Conservation (phyloP, 75 land plant genomes). For the Pinus albicaulis region DNA sequence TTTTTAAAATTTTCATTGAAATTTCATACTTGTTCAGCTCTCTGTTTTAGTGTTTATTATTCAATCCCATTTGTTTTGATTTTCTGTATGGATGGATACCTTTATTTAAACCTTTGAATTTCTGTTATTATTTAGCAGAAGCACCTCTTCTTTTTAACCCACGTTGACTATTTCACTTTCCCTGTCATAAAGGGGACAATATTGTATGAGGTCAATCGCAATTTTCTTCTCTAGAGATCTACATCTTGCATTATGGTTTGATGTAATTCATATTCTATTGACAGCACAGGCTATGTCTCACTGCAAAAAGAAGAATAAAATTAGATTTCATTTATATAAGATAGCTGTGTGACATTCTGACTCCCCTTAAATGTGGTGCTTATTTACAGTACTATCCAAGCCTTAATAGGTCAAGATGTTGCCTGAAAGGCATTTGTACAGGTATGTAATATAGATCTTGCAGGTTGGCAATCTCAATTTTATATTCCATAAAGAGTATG, state of each 20-base stretch:
- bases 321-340: background rate
- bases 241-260: background rate
- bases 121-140: background rate
- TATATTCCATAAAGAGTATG: too few relatives aligned
- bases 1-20: too few relatives aligned
- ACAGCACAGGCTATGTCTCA: background rate
- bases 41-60: too few relatives aligned
- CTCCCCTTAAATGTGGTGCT: background rate
- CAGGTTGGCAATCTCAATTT: too few relatives aligned
- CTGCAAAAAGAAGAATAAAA: background rate
- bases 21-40: too few relatives aligned
- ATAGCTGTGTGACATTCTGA: background rate
- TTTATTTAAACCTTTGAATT: too few relatives aligned
- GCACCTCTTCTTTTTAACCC: background rate
- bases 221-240: background rate
- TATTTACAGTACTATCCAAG: slow-evolving; percentile 82
- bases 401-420: slow-evolving; percentile 92
- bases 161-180: background rate
- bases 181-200: background rate
- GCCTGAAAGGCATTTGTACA: slow-evolving; percentile 94
- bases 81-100: too few relatives aligned
- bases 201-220: background rate
- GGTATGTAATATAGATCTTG: slow-evolving; percentile 35
- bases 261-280: background rate
- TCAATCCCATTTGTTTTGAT: too few relatives aligned